Evolutionary conservation across 805 yeast genomes (phyloP), one percentile per base, ranked within the genome.

Genomic region (Wickerhamiella vanderwaltii): DNA sequence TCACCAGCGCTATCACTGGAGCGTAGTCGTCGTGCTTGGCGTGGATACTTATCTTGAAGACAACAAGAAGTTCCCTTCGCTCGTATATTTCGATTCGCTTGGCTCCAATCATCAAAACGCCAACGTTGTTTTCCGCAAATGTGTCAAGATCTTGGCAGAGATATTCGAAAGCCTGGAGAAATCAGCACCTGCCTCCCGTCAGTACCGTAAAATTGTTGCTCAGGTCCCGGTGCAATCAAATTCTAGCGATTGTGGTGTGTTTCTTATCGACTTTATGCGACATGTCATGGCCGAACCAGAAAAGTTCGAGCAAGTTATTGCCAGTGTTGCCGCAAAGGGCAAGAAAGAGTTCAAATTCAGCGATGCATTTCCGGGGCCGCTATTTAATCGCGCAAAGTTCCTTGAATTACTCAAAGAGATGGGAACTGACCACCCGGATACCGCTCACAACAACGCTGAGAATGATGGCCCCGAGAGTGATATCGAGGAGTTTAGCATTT

Each of bases 171-270:
- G 26, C 3, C 41, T 45, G 5, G 16, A 3, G 12, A 29, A 31
- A 25, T 49, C 24, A 35, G 18, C 72, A 71, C 39, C 63, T 62
- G 9, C 80, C 81, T 58, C 66, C 33, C 60, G 73, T 35, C 19
- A 18, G 7, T 33, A 20, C 26, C 18, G 26, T 11, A 19, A 20
- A 12, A 57, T 64, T 39, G 58, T 65, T 6, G 75, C 77, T 4
- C 54, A 64, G 4, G 91, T 85, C 0, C 95, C 96, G 1, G 75
- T 69, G 45, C 98, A 91, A 55, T 75, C 77, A 23, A 91, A 91
- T 57, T 76, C 78, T 61, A 83, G 86, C 55, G 98, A 91, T 57
- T 91, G 98, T 63, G 98, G 98, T 1, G 74, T 91, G 16, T 95
- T 83, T 61, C 82, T 88, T 1, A 78, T 91, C 12, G 78, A 78